These are phyloP conservation scores for Stephania cephalantha DNA, from an alignment of 164 flowering plant species.

Conservation along the genomic window DNA sequence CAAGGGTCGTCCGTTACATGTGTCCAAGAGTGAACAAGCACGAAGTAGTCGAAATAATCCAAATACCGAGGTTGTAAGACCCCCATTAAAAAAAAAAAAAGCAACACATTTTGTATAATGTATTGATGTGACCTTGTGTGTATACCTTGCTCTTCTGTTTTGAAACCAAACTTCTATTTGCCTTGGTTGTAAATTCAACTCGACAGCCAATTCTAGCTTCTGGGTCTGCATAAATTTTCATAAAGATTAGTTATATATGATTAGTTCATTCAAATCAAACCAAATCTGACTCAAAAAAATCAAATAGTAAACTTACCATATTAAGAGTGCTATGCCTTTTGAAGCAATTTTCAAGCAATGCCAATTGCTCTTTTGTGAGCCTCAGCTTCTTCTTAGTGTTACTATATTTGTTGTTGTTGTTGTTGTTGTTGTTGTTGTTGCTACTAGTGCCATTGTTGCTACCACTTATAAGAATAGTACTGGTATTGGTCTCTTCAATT, in stretches of 20 bases:
- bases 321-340: conserved; percentile 40
- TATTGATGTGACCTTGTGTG: not conserved
- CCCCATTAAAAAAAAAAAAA: no score
- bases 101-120: no score
- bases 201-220: conserved; percentile 29
- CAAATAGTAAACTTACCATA: conserved; percentile 27
- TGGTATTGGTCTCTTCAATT: not conserved
- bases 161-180: conserved; percentile 62
- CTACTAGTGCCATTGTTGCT: not conserved
- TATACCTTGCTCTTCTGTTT: conserved; percentile 49
- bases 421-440: not conserved
- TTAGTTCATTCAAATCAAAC: no score
- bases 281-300: no score
- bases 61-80: no score
- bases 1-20: no score
- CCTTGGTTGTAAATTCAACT: conserved; percentile 30
- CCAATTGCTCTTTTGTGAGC: conserved; percentile 38
- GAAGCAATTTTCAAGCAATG: conserved; percentile 41
- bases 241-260: not conserved
- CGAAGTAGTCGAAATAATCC: no score
- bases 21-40: no score
- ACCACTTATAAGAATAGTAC: not conserved
- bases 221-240: conserved; percentile 21
- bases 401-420: not conserved
- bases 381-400: conserved; percentile 30